Conservation (phyloP, 139 green algal species). For the Closterium sp. region DNA sequence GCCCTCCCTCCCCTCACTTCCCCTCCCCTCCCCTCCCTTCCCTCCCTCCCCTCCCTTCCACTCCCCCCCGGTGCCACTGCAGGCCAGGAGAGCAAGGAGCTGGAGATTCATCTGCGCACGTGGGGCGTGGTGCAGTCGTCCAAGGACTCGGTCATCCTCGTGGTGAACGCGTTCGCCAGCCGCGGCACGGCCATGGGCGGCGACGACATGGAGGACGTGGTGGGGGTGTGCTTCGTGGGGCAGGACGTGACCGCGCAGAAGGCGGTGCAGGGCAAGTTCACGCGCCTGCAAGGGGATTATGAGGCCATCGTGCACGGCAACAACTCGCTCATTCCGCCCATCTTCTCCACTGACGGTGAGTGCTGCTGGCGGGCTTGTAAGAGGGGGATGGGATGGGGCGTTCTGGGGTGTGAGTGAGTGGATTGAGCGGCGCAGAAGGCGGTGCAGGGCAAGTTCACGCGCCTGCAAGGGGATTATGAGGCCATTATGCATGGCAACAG, state of each 20-base stretch:
- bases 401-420: slow-evolving; percentile 35
- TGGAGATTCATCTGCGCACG: slow-evolving; percentile 32
- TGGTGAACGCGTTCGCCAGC: slow-evolving; percentile 37
- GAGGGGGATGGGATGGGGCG: slow-evolving; percentile 36
- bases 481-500: slow-evolving; percentile 17
- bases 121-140: not conserved
- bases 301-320: slow-evolving; percentile 13
- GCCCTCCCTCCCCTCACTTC: not conserved
- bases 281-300: slow-evolving; percentile 27
- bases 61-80: not conserved
- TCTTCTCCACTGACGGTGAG: slow-evolving; percentile 37
- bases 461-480: slow-evolving; percentile 25
- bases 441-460: slow-evolving; percentile 40
- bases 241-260: slow-evolving; percentile 45
- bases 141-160: slow-evolving; percentile 14
- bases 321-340: slow-evolving; percentile 47
- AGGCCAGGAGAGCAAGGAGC: slow-evolving; percentile 31
- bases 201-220: slow-evolving; percentile 24
- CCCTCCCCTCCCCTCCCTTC: not conserved
- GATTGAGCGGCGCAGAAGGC: slow-evolving; percentile 27
- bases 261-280: slow-evolving; percentile 43
- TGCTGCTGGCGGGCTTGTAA: not conserved
- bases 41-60: not conserved
- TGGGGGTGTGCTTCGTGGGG: slow-evolving; percentile 50
- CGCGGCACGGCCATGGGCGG: not conserved